Evolutionary conservation across 1,139 yeast genomes (phyloP), one percentile per base, ranked within the genome.

Genomic region (Meyerozyma athensensis): DNA sequence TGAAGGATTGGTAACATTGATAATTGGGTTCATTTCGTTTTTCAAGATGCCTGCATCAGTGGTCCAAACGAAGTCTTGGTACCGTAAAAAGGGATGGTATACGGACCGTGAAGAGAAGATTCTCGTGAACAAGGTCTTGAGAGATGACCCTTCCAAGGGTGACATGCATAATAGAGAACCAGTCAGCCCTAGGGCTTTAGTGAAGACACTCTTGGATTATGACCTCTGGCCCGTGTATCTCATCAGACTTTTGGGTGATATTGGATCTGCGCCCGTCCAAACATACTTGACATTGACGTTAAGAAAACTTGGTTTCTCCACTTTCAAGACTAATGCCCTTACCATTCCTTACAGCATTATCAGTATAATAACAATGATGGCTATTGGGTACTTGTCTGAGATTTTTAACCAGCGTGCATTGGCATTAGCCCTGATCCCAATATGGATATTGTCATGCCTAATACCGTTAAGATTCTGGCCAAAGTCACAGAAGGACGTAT

Each of bases 141-240:
- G 86, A 47, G 86, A 81, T 53, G 89, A 81, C 49, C 86, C 87
- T 5, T 59, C 74, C 1, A 81, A 81, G 56, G 85, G 86, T 13
- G 81, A 77, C 44, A 78, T 79, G 84, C 68, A 79, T 50, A 81
- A 81, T 51, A 66, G 84, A 51, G 77, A 79, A 48, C 77, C 78
- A 1, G 60, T 80, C 9, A 54, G 67, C 5, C 55, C 60, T 22
- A 61, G 48, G 38, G 65, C 65, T 36, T 52, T 79, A 24, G 49
- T 61, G 49, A 54, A 55, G 31, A 60, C 79, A 4, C 41, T 78
- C 8, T 36, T 49, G 7, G 86, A 81, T 53, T 75, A 68, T 46
- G 79, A 80, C 51, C 61, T 63, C 53, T 71, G 79, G 77, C 86
- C 86, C 7, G 56, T 80, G 19, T 81, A 78, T 47, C 39, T 68